These are phyloP conservation scores for Pythium utonaiense DNA, from an alignment of 352 stramenopile species.

Conservation along the genomic window DNA sequence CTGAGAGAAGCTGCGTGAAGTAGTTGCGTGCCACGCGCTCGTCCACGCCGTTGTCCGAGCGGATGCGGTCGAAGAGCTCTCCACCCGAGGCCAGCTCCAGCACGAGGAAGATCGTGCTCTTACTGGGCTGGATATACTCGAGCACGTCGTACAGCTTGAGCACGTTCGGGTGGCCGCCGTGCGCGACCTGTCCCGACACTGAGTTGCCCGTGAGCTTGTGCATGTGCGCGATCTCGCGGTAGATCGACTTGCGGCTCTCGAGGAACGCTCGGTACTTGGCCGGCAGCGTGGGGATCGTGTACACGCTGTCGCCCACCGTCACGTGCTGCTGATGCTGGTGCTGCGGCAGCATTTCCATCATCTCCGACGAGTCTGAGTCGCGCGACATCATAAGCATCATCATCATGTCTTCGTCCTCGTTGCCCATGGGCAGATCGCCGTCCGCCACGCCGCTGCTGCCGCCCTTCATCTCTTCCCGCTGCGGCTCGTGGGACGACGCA, in stretches of 20 bases:
- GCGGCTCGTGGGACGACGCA: background rate
- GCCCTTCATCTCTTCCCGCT: slow-evolving; percentile 29
- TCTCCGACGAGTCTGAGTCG: slow-evolving; percentile 19
- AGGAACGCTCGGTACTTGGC: slow-evolving; percentile 94
- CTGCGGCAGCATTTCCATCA: slow-evolving; percentile 8
- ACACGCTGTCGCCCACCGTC: slow-evolving; percentile 33
- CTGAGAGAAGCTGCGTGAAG: slow-evolving; percentile 86
- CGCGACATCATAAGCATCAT: slow-evolving; percentile 30
- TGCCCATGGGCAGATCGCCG: background rate
- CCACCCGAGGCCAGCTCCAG: slow-evolving; percentile 89
- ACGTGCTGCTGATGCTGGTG: slow-evolving; percentile 18
- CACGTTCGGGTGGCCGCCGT: slow-evolving; percentile 92
- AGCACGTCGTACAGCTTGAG: slow-evolving; percentile 95
- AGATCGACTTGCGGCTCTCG: slow-evolving; percentile 89
- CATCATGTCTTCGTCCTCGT: slow-evolving; percentile 33
- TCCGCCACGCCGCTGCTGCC: background rate
- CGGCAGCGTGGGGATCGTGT: slow-evolving; percentile 83
- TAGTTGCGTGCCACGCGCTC: slow-evolving; percentile 82
- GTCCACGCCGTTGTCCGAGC: slow-evolving; percentile 75
- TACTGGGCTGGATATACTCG: slow-evolving; percentile 93
- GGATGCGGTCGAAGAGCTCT: slow-evolving; percentile 93
- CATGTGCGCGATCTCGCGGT: slow-evolving; percentile 96
- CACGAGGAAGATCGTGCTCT: slow-evolving; percentile 93
- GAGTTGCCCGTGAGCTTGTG: slow-evolving; percentile 85
- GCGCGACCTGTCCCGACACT: slow-evolving; percentile 60